Evolutionary conservation across 441 rosid genomes (phyloP), one percentile per base, ranked within the genome.

Genomic region (Bruguiera hainesii): DNA sequence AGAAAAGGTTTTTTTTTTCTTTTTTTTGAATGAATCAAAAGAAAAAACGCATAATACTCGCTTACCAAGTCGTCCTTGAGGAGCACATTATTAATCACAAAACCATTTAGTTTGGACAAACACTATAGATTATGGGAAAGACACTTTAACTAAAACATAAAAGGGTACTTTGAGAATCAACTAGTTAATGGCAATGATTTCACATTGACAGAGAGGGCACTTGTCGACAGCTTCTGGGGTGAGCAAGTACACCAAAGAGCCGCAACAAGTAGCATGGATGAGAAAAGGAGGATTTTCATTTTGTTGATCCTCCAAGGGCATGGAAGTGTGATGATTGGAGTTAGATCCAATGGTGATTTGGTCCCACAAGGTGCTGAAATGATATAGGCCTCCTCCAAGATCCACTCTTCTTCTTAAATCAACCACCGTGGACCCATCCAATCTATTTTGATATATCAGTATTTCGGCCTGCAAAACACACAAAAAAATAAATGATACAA

Each of bases 361-460:
- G 4, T 46, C 21, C 75, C 75, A 61, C 29, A 46, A 52, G 31
- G 5, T 11, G 23, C 51, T 61, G 3, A 7, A 0, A 30, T 72
- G 75, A 9, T 52, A 29, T 5, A 66, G 13, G 0, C 71, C 71
- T 7, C 67, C 75, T 5, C 75, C 75, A 1, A 72, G 63, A 30
- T 72, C 52, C 16, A 66, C 67, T 55, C 8, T 16, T 5, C 67
- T 55, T 3, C 75, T 66, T 16, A 72, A 25, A 49, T 72, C 75
- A 5, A 66, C 15, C 56, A 61, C 70, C 29, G 52, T 46, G 10
- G 71, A 2, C 2, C 55, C 66, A 16, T 55, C 35, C 4, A 39
- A 1, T 6, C 0, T 10, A n/a, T 72, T 66, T 57, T 20, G 42
- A 51, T 72, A 72, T 20, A 37, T 66, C 37, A 72, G 18, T 0